phyloP scores from a whole-genome alignment of 371 early-diverging fungal species.

The Actinomucor elegans region DNA sequence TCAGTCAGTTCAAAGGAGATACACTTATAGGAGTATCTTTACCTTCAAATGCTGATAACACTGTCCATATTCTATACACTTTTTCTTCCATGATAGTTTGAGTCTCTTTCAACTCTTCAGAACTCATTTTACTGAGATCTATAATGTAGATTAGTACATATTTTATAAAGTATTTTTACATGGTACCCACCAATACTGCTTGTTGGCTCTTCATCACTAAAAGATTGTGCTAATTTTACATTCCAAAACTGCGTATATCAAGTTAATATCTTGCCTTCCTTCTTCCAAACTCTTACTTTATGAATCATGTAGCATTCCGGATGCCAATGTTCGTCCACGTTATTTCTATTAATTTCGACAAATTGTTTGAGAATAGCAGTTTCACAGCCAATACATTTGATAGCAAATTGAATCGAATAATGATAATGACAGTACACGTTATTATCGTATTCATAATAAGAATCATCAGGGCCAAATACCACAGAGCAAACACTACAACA shows the following conservation, averaged over 20 bases:
- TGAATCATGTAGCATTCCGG: conserved; percentile 99
- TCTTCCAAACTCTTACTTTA: conserved; percentile 59
- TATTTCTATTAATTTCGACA: conserved; percentile 86
- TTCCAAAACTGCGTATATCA: conserved; percentile 91
- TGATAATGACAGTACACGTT: conserved; percentile 93
- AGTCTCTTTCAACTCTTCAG: conserved; percentile 53
- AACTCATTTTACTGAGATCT: conserved; percentile 29
- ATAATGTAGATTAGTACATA: background rate
- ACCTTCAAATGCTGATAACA: conserved; percentile 90
- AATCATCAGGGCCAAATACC: conserved; percentile 92
- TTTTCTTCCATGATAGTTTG: conserved; percentile 80
- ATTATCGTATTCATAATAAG: conserved; percentile 92
- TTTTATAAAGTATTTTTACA: background rate
- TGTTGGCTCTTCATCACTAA: conserved; percentile 14
- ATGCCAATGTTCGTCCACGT: conserved; percentile 92
- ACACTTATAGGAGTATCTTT: background rate
- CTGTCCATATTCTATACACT: conserved; percentile 89
- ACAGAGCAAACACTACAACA: conserved; percentile 93
- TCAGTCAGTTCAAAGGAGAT: background rate
- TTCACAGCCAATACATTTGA: conserved; percentile 92
- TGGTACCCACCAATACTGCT: conserved; percentile 10
- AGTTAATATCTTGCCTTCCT: too few species aligned
- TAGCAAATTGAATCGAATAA: conserved; percentile 85
- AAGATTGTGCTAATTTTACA: conserved; percentile 60
- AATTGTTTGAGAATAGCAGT: conserved; percentile 94